These are phyloP conservation scores for Malus asiatica DNA, from an alignment of 306 rosid species.

Conservation along the genomic window DNA sequence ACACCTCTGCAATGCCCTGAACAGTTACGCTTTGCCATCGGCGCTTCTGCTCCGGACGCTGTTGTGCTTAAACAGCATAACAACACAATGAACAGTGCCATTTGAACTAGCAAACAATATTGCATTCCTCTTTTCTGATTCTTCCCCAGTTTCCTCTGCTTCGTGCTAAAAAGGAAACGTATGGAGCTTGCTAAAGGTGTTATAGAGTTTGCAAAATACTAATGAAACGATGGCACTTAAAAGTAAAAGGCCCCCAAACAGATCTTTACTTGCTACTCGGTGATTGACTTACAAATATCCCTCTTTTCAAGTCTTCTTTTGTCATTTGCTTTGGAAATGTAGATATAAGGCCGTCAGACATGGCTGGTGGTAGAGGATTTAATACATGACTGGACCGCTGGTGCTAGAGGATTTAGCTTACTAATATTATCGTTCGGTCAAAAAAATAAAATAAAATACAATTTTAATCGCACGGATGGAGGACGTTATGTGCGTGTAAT, in stretches of 20 bases:
- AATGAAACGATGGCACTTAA: neutral
- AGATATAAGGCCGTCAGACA: no score
- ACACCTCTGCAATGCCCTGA: neutral
- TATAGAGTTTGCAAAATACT: neutral
- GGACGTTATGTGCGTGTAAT: no score
- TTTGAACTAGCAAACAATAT: neutral
- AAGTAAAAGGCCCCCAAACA: neutral
- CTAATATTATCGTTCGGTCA: no score
- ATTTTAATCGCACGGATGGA: no score
- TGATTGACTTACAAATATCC: no score
- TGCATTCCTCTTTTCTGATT: neutral
- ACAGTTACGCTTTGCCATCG: neutral
- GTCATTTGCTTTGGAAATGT: no score
- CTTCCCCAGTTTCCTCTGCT: neutral
- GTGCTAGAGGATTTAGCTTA: no score
- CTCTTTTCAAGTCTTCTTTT: no score
- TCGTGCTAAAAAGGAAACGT: no score
- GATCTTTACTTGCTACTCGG: neutral
- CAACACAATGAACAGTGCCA: neutral
- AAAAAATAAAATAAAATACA: no score
- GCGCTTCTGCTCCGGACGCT: neutral
- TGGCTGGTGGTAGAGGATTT: no score
- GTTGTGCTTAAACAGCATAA: neutral
- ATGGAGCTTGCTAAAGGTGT: neutral
- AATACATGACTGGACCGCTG: no score